Conservation (phyloP, 805 yeast species). For the Myxozyma neotropica region DNA sequence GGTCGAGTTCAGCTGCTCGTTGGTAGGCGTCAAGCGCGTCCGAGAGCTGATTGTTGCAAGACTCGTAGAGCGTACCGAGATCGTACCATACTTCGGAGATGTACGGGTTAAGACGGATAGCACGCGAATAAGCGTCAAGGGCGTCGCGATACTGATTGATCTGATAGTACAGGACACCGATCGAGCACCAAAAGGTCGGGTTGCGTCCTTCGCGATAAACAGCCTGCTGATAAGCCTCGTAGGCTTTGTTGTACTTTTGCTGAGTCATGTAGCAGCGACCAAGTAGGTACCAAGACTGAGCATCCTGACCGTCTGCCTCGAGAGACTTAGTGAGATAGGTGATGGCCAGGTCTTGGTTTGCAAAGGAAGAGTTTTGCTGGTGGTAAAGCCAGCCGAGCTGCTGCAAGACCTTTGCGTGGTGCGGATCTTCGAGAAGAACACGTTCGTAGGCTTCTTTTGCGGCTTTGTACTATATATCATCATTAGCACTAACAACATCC, state of each 20-base stretch:
- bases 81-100: slow-evolving; percentile 99
- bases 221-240: slow-evolving; percentile 98
- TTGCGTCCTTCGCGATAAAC: slow-evolving; percentile 95
- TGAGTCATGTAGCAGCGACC: slow-evolving; percentile 97
- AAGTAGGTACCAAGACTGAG: slow-evolving; percentile 95
- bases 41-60: slow-evolving; percentile 91
- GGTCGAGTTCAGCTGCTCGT: slow-evolving; percentile 94
- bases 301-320: slow-evolving; percentile 86
- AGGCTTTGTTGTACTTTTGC: slow-evolving; percentile 92
- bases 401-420: slow-evolving; percentile 93
- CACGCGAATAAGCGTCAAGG: slow-evolving; percentile 94
- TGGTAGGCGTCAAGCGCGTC: slow-evolving; percentile 97
- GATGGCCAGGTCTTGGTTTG: slow-evolving; percentile 81
- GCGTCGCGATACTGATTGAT: slow-evolving; percentile 96
- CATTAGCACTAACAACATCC: neutral
- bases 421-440: slow-evolving; percentile 84
- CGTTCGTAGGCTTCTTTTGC: slow-evolving; percentile 96
- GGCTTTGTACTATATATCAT: slow-evolving; percentile 56
- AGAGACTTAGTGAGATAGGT: slow-evolving; percentile 81
- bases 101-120: slow-evolving; percentile 92
- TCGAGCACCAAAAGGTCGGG: slow-evolving; percentile 96
- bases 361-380: slow-evolving; percentile 61
- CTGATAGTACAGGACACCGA: slow-evolving; percentile 95
- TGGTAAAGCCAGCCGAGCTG: slow-evolving; percentile 95
- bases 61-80: slow-evolving; percentile 93